A percentile compares a stretch with the other conserved stretches of the same genome.
These are phyloP conservation scores for Nannochloris sp. DNA, from an alignment of 139 green algal genomes.

Conservation along the genomic window DNA sequence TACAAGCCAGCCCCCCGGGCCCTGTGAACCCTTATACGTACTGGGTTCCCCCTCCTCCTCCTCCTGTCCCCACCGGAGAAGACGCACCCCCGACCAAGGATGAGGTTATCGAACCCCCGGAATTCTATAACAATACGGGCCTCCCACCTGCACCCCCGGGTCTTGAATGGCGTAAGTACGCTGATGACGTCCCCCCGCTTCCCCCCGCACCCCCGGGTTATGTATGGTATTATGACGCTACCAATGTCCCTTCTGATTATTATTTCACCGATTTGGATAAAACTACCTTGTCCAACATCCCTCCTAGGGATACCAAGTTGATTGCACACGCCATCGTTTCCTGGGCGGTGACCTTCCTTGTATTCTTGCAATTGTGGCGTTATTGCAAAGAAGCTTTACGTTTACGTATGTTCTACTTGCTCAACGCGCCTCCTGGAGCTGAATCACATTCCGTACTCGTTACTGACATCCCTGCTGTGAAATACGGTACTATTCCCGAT, in stretches of 20 bases:
- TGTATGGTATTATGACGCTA: not conserved
- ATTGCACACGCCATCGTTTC: constrained; percentile 51
- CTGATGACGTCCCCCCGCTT: not conserved
- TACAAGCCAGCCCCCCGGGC: not conserved
- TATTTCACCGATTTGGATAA: constrained; percentile 32
- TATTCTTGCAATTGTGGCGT: constrained; percentile 39
- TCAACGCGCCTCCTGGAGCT: constrained; percentile 32
- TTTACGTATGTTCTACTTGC: constrained; percentile 57
- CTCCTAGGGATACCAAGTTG: constrained; percentile 14
- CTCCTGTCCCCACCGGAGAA: not conserved
- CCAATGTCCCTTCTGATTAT: constrained; percentile 11
- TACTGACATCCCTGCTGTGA: constrained; percentile 45
- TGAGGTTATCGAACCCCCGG: not conserved
- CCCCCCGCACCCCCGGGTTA: not conserved
- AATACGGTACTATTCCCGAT: constrained; percentile 30
- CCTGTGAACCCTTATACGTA: constrained; percentile 14
- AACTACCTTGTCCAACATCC: constrained; percentile 47
- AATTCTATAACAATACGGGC: not conserved
- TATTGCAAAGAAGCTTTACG: constrained; percentile 53
- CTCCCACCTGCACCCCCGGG: not conserved
- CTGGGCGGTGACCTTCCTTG: constrained; percentile 43
- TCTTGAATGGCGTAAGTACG: not conserved
- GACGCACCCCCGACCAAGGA: not conserved
- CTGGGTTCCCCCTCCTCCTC: constrained; percentile 23
- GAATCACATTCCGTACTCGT: constrained; percentile 46